Conservation (phyloP, 2,329 filamentous ascomycete species). For the Chaetomium sp. region DNA sequence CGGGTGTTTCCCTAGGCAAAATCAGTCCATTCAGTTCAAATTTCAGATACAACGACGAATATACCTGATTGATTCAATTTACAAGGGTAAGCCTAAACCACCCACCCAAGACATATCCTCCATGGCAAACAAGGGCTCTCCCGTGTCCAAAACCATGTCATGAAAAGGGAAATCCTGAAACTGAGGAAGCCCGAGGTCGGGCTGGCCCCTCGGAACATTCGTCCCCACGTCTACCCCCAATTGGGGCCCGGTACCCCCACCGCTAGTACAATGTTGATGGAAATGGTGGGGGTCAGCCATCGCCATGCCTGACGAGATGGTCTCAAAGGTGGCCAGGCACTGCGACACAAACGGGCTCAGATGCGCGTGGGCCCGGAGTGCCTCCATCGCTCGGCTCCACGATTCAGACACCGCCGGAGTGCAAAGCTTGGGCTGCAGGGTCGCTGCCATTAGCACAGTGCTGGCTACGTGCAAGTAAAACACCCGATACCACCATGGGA, state of each 20-base stretch:
- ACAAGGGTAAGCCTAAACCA: neutral
- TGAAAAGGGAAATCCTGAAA: neutral
- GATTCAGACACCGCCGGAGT: neutral
- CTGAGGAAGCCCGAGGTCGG: neutral
- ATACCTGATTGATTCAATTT: neutral
- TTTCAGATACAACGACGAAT: too few species aligned
- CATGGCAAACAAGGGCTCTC: neutral
- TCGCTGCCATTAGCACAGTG: neutral
- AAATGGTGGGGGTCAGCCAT: neutral
- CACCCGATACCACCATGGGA: slow-evolving; percentile 1
- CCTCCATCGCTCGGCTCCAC: neutral
- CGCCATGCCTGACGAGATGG: neutral
- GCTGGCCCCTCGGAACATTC: neutral
- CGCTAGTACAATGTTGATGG: neutral
- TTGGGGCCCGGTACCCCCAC: neutral
- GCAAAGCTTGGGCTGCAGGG: neutral
- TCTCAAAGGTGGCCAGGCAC: neutral
- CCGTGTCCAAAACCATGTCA: neutral
- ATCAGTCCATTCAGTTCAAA: too few species aligned
- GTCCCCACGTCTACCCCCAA: neutral
- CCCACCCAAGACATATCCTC: neutral
- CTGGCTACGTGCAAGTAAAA: neutral
- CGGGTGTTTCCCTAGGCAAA: too few species aligned
- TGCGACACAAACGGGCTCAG: neutral
- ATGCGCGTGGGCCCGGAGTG: neutral